phyloP scores from a whole-genome alignment of 176 grass and related monocot species.

The Raddia guianensis region DNA sequence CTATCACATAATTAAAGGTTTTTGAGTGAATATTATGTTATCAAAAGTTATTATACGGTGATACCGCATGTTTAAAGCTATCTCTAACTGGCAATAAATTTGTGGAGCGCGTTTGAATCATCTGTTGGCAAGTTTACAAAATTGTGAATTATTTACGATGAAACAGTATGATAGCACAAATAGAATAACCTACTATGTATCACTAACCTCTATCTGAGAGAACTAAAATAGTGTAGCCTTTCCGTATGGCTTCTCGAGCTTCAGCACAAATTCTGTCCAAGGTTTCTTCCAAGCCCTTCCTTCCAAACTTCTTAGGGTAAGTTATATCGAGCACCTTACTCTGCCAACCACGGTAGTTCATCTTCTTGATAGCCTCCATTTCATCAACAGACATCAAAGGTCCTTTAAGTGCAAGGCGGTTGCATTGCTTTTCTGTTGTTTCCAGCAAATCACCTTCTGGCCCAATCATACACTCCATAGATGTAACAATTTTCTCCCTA shows the following conservation, averaged over 20 bases:
- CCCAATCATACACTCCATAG: conserved; percentile 97
- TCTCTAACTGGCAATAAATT: conserved; percentile 12
- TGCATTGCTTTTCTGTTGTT: conserved; percentile 90
- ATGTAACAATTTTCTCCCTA: conserved; percentile 96
- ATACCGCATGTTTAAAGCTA: not conserved
- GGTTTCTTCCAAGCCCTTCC: conserved; percentile 78
- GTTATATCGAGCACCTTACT: conserved; percentile 92
- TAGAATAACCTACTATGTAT: conserved; percentile 11
- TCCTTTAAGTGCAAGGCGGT: conserved; percentile 76
- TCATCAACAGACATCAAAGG: conserved; percentile 85
- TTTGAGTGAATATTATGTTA: not conserved
- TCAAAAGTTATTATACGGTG: not conserved
- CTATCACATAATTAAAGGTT: not conserved
- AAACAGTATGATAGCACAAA: conserved; percentile 8
- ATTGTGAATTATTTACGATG: not conserved
- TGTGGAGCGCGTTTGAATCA: not conserved
- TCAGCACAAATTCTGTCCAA: conserved; percentile 88
- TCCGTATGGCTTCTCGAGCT: conserved; percentile 71
- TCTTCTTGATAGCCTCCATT: conserved; percentile 98
- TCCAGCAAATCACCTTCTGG: conserved; percentile 94
- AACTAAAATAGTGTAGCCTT: conserved; percentile 89
- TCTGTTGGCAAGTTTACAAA: not conserved
- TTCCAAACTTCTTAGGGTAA: conserved; percentile 76
- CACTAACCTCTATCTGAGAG: conserved; percentile 94
- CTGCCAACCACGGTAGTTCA: conserved; percentile 88